Conservation (phyloP, 345 rosid genomes). For the Rhodamnia argentea region DNA sequence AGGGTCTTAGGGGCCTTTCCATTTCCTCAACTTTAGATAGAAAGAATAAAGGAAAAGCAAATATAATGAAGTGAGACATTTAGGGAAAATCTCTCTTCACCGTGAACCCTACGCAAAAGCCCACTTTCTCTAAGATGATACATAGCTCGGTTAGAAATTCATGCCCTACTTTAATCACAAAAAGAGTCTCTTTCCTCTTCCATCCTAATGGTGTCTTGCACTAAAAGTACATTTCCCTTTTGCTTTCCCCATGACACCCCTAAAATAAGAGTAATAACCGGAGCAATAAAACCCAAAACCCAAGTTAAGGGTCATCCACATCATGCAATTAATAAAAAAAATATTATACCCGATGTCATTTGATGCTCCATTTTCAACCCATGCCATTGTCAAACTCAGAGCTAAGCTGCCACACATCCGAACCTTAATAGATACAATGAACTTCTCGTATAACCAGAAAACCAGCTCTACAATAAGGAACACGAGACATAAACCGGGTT, state of each 20-base stretch:
- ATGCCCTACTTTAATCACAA: not conserved
- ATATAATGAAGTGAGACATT: not conserved
- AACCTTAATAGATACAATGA: not conserved
- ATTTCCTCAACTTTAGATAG: not conserved
- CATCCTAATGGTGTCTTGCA: not conserved
- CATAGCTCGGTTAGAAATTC: not conserved
- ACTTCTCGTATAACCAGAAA: not conserved
- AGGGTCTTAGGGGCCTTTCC: not conserved
- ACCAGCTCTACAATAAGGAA: not conserved
- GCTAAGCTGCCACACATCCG: not conserved
- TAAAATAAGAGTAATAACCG: not conserved
- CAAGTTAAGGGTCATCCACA: not conserved
- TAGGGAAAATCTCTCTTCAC: not conserved
- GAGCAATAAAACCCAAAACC: not conserved
- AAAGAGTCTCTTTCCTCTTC: not conserved
- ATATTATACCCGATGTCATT: not conserved
- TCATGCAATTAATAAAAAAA: not conserved
- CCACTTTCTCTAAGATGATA: not conserved
- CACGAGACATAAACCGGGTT: not conserved
- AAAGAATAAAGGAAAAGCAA: not conserved
- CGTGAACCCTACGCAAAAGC: not conserved
- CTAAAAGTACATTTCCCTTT: not conserved
- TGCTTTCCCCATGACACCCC: not conserved
- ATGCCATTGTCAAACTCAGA: not conserved
- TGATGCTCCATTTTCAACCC: not conserved